These are phyloP conservation scores for Ceratobasidium theobromae DNA, from an alignment of 1,284 basidiomycete species.

Conservation along the genomic window DNA sequence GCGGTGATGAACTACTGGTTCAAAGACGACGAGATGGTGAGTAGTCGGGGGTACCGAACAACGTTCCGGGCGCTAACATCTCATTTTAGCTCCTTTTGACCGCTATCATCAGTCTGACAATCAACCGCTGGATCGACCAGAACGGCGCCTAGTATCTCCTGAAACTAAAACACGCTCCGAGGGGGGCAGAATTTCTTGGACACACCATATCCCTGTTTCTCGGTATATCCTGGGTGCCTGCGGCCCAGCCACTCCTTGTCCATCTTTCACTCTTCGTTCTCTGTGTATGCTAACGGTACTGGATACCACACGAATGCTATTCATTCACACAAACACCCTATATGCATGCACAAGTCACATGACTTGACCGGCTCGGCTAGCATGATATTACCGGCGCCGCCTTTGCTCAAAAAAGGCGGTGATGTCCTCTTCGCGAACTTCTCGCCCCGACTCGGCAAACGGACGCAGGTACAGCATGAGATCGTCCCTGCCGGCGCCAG, in stretches of 20 bases:
- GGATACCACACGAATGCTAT: background rate
- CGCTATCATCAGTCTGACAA: slow-evolving; percentile 19
- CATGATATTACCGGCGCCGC: background rate
- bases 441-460: slow-evolving; percentile 72
- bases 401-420: slow-evolving; percentile 61
- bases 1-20: slow-evolving; percentile 28
- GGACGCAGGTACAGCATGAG: slow-evolving; percentile 71
- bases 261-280: too few relatives aligned
- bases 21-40: slow-evolving; percentile 31
- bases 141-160: slow-evolving; percentile 10
- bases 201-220: background rate
- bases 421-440: slow-evolving; percentile 74
- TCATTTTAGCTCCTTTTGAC: slow-evolving; percentile 21
- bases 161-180: background rate
- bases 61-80: slow-evolving; percentile 2
- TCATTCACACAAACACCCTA: background rate
- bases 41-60: slow-evolving; percentile 9
- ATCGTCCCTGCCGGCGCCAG: slow-evolving; percentile 54
- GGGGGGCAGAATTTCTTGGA: background rate
- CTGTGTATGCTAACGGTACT: too few relatives aligned
- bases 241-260: too few relatives aligned
- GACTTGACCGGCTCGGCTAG: background rate
- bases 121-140: slow-evolving; percentile 30
- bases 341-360: background rate
- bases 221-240: background rate